Evolutionary conservation across 345 rosid genomes (phyloP), one percentile per base, ranked within the genome.

Genomic region (Microthlaspi erraticum): DNA sequence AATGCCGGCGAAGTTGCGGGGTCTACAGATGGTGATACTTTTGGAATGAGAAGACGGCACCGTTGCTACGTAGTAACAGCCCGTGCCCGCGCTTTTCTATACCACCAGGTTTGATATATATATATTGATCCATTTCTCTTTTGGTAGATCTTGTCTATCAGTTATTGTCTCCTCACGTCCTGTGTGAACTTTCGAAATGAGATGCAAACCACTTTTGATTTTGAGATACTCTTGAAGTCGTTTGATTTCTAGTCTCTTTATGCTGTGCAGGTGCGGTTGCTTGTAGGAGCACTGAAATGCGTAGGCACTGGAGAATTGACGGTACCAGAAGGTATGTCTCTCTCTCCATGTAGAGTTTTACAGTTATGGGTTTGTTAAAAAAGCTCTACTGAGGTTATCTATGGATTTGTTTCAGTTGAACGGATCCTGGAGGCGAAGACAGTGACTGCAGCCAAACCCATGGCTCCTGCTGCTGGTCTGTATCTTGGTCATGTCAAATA

Each of bases 381-480:
- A 8, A 14, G 56, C 9, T 37, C 31, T 11, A 2, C 11, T 60
- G 60, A 12, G 52, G 0, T 57, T 70, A 23, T 74, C 34, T 62
- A 6, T 71, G 37, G 32, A 48, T 55, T 20, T 41, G 42, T 76
- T 64, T 56, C 89, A 93, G 97, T 85, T 68, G 81, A 76, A 84
- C 60, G 79, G 67, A 91, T 93, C 67, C 72, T 91, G 81, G 48
- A 85, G 34, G 97, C 94, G 1, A 91, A 84, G 81, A 72, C 85
- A 6, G 90, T 89, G 73, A 56, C 75, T 49, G 89, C 88, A 48
- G 76, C 94, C 60, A 86, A 85, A 77, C 92, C 92, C 13, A 87
- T 93, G 98, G 95, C 97, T 44, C 97, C 97, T 16, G 96, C 92
- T 4, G 68, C 78, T 54, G 96, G 97, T 71, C 87, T 93, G 50